Conservation (phyloP, 1,139 yeast species). For the Hansenula sp. region DNA sequence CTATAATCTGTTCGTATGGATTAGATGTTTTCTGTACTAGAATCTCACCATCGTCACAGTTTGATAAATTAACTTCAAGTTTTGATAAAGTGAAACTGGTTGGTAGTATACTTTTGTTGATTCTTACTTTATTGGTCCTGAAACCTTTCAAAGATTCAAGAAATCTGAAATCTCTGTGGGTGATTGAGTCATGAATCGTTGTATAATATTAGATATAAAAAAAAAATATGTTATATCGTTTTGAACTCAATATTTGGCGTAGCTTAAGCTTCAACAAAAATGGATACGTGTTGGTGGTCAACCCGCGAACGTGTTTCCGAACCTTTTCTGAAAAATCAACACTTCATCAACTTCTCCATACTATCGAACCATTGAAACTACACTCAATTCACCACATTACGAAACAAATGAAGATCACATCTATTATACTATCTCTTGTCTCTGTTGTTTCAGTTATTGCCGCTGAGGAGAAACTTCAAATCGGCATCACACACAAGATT, state of each 20-base stretch:
- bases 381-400: neutral
- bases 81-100: slow-evolving; percentile 69
- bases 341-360: neutral
- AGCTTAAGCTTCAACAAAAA: too few relatives aligned
- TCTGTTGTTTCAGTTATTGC: neutral
- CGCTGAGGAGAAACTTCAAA: slow-evolving; percentile 21
- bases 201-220: too few relatives aligned
- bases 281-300: too few relatives aligned
- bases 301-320: neutral
- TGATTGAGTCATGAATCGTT: slow-evolving; percentile 14
- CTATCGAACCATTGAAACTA: neutral
- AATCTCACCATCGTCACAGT: slow-evolving; percentile 78
- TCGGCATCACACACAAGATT: slow-evolving; percentile 40
- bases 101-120: slow-evolving; percentile 52
- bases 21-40: slow-evolving; percentile 74
- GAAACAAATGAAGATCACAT: neutral
- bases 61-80: slow-evolving; percentile 65
- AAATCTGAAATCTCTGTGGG: slow-evolving; percentile 36
- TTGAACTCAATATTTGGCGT: too few relatives aligned
- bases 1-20: slow-evolving; percentile 64
- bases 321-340: neutral
- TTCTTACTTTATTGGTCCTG: slow-evolving; percentile 41
- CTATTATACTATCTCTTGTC: neutral
- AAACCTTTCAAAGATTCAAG: slow-evolving; percentile 59
- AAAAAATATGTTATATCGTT: too few relatives aligned